Evolutionary conservation across 805 yeast genomes (phyloP), one percentile per base, ranked within the genome.

Genomic region (Metschnikowia koreensis): DNA sequence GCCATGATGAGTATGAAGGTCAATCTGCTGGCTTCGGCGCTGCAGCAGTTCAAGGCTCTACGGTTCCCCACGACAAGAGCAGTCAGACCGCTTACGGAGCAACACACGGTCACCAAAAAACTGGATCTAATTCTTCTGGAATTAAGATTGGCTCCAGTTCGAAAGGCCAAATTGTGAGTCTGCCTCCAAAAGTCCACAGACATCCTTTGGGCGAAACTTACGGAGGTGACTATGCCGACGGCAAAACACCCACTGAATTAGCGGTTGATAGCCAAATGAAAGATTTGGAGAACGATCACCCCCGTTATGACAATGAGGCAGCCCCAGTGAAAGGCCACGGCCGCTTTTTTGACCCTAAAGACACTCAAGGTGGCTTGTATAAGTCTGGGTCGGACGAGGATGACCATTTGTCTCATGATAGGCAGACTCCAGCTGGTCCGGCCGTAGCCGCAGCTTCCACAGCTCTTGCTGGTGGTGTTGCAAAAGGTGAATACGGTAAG

Each of bases 341-440:
- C 11, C 56, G 58, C 45, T 71, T 63, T 52, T 71, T 60, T 51
- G 67, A 69, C 45, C 74, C 75, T 11, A 61, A 55, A 52, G 74
- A 70, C 55, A 69, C 74, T 34, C 74, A 70, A 54, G 72, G 71
- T 27, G 71, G 73, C 17, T 51, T 60, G 44, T 65, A 65, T 50
- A 38, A 55, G 40, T 40, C 42, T 27, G 49, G 46, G 36, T 47
- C 43, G 36, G 46, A 38, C 13, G 40, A 37, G 15, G 27, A 36
- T 13, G 7, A 43, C 15, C 15, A n/a, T 1, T n/a, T 39, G 6
- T 13, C 47, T 6, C 29, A 44, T 8, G 31, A 29, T 8, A 29
- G 38, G 12, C 31, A 44, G 31, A 48, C 43, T n/a, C 43, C 46
- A 9, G 50, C 45, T 13, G 54, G 57, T n/a, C 52, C 50, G 4